Evolutionary conservation across 345 rosid genomes (phyloP), one percentile per base, ranked within the genome.

Genomic region (Dimocarpus longan): DNA sequence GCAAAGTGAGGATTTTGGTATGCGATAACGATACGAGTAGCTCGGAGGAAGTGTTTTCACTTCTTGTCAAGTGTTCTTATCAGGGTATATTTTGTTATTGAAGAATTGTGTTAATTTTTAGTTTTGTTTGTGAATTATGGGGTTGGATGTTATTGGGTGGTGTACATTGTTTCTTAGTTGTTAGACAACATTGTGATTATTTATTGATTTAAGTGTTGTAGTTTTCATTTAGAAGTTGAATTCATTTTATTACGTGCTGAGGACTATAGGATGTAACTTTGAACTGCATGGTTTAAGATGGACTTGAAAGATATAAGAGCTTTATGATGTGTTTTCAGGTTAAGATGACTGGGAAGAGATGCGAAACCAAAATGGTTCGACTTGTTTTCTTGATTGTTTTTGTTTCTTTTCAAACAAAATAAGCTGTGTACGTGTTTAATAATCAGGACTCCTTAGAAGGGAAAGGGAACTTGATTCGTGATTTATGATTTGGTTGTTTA

Each of bases 1-100:
- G 99, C 88, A 94, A 90, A 91, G 99, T 96, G 69, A 90, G 99
- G 86, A 96, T 96, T 84, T 86, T 96, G 94, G 85, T 96, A 52
- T 96, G 99, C 64, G 99, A 96, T 81, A 94, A 90, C 74, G 95
- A 94, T 83, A 26, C 89, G 21, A 87, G 85, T 80, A 92, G 98
- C 76, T 88, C 88, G 62, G 90, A 87, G 75, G 99, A 91, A 82
- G 97, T 88, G 76, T 87, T 81, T 75, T 82, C 91, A 22, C 97
- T 96, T 77, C 99, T 96, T 66, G 73, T 90, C 73, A 86, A 91
- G 80, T 96, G 99, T 82, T 92, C 98, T 83, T 96, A 96, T 87
- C 99, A 90, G 79, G 99, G 99, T 94, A 88, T 76, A 42, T 59
- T 43, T 42, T n/a, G 21, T 60, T 63, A 22, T 39, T 70, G 3